phyloP scores from a whole-genome alignment of 2,329 filamentous ascomycete genomes.

The Sarocladium strictum region DNA sequence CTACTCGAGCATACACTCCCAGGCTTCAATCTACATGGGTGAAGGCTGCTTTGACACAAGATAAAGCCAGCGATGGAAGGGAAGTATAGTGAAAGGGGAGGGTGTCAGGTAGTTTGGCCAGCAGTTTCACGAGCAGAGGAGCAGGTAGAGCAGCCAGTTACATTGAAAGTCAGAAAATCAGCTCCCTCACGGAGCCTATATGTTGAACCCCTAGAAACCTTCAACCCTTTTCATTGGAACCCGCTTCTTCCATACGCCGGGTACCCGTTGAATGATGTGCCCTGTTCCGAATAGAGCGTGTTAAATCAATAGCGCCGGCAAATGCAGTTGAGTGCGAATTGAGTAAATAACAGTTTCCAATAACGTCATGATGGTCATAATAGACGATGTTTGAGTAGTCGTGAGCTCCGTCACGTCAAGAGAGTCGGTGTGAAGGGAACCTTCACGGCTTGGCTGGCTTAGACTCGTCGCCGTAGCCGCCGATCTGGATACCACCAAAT shows the following conservation, averaged over 20 bases:
- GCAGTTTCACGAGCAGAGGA: too few relatives aligned
- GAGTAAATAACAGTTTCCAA: conserved; percentile 10
- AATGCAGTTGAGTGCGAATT: conserved; percentile 27
- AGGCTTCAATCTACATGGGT: too few relatives aligned
- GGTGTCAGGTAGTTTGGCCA: too few relatives aligned
- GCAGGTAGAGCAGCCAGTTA: too few relatives aligned
- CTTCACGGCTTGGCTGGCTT: conserved; percentile 27
- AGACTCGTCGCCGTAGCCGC: conserved; percentile 52
- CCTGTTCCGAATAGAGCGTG: conserved; percentile 6
- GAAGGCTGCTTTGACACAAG: too few relatives aligned
- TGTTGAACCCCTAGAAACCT: conserved; percentile 22
- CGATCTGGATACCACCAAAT: conserved; percentile 43
- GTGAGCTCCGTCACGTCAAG: too few relatives aligned
- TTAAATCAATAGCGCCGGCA: conserved; percentile 16
- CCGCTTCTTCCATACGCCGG: neutral
- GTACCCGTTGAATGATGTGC: conserved; percentile 19
- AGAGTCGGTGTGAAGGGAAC: too few relatives aligned
- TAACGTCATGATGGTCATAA: conserved; percentile 8
- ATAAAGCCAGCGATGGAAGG: too few relatives aligned
- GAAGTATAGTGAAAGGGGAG: too few relatives aligned
- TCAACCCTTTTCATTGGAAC: neutral
- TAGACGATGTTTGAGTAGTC: neutral
- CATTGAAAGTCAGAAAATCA: too few relatives aligned
- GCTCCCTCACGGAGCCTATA: conserved; percentile 12
- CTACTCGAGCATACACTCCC: too few relatives aligned